Evolutionary conservation across 805 yeast species (phyloP).

Genomic region (Henningerozyma blattae): DNA sequence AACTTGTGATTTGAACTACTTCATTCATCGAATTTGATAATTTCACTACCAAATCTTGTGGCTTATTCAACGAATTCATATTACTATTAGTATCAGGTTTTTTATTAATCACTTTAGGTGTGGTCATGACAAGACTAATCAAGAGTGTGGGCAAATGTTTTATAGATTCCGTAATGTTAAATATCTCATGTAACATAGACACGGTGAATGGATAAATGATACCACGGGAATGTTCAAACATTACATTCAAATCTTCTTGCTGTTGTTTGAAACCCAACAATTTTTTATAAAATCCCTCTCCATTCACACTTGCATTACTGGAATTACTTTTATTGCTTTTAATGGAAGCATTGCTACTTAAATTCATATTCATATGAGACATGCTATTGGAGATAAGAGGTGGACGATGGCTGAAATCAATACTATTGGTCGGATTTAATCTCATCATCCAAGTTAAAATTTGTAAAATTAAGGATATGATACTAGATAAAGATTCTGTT

Average conservation of each 20-base stretch:
- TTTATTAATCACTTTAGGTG: conserved; percentile 7
- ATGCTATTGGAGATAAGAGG: not conserved
- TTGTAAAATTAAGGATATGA: conserved; percentile 15
- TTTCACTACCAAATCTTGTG: conserved; percentile 20
- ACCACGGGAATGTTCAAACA: conserved; percentile 11
- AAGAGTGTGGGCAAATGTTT: conserved; percentile 22
- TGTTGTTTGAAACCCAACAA: conserved; percentile 15
- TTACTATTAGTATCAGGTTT: not conserved
- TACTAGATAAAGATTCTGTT: conserved; percentile 10
- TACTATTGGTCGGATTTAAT: conserved; percentile 21
- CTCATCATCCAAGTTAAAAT: conserved; percentile 16
- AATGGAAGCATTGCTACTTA: not conserved
- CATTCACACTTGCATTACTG: conserved; percentile 2
- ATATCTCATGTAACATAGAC: conserved; percentile 16
- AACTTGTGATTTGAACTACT: conserved; percentile 21
- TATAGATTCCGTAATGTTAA: conserved; percentile 17
- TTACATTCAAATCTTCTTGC: conserved; percentile 4
- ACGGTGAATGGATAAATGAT: conserved; percentile 22
- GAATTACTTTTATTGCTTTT: conserved; percentile 1
- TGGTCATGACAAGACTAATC: conserved; percentile 18
- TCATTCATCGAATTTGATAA: conserved; percentile 24
- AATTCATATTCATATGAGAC: not conserved
- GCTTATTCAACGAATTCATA: conserved; percentile 1
- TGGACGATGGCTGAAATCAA: conserved; percentile 17
- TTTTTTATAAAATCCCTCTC: conserved; percentile 15